Percentiles rank a stretch among this genome's conserved stretches.
Conservation (phyloP, 139 green algal species). For the Picochlorum sp. region DNA sequence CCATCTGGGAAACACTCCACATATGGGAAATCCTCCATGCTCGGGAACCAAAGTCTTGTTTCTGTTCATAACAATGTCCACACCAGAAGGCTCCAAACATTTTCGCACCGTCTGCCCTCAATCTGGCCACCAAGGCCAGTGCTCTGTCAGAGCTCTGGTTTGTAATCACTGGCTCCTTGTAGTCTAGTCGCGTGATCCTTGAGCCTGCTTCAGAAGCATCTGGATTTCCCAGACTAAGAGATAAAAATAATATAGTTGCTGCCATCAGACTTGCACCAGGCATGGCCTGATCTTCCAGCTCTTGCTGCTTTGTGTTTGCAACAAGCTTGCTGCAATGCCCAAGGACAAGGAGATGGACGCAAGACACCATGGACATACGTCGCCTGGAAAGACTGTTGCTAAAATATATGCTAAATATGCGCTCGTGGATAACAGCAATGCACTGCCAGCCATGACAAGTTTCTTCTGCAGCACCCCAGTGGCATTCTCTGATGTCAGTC, state of each 20-base stretch:
- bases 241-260: slow-evolving; percentile 33
- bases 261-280: slow-evolving; percentile 34
- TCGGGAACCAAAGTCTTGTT: slow-evolving; percentile 70
- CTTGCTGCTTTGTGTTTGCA: slow-evolving; percentile 13
- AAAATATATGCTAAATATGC: slow-evolving; percentile 66
- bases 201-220: slow-evolving; percentile 12
- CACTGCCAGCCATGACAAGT: slow-evolving; percentile 32
- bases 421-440: slow-evolving; percentile 51
- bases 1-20: slow-evolving; percentile 97
- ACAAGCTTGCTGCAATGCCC: slow-evolving; percentile 22
- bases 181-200: slow-evolving; percentile 9
- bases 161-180: slow-evolving; percentile 30
- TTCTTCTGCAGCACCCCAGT: slow-evolving; percentile 5
- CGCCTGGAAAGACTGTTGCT: slow-evolving; percentile 48
- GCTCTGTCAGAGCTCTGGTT: slow-evolving; percentile 6
- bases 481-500: neutral
- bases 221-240: slow-evolving; percentile 20
- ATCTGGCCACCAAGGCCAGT: slow-evolving; percentile 45
- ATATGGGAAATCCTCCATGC: slow-evolving; percentile 88
- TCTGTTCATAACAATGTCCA: slow-evolving; percentile 93
- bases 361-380: slow-evolving; percentile 61
- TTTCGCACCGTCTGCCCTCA: slow-evolving; percentile 65
- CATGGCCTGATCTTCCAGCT: slow-evolving; percentile 31
- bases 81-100: slow-evolving; percentile 99
- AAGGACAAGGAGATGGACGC: slow-evolving; percentile 53